These are phyloP conservation scores for Boehmeria nivea DNA, from an alignment of 306 rosid species.

Conservation along the genomic window DNA sequence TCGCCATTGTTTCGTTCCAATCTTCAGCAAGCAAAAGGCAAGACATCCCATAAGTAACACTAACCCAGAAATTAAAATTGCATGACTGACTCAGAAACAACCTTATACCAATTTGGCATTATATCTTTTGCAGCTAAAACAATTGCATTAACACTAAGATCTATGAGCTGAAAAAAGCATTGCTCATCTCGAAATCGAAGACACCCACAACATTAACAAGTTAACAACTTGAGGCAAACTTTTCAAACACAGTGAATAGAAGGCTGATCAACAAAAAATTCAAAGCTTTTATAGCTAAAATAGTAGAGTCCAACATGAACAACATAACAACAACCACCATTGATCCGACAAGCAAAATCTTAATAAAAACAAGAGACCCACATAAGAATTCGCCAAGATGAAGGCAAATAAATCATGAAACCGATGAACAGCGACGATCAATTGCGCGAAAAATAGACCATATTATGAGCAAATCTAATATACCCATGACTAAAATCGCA, in stretches of 20 bases:
- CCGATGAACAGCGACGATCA: too few species aligned
- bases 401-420: too few species aligned
- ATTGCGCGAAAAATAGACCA: too few species aligned
- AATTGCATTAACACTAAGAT: not conserved
- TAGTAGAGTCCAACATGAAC: not conserved
- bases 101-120: too few species aligned
- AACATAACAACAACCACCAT: not conserved
- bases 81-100: not conserved
- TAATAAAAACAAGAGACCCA: not conserved
- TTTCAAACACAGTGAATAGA: not conserved
- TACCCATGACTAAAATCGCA: too few species aligned
- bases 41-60: not conserved
- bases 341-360: constrained; percentile 1
- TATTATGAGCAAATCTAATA: too few species aligned
- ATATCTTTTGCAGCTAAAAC: not conserved
- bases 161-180: not conserved
- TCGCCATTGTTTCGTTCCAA: constrained; percentile 94
- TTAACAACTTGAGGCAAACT: too few species aligned
- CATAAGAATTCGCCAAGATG: too few species aligned
- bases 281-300: not conserved
- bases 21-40: constrained; percentile 36
- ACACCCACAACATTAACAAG: too few species aligned
- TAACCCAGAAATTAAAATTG: not conserved
- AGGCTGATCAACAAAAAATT: not conserved
- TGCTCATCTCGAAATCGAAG: not conserved